Conservation (phyloP, 345 rosid genomes). For the Heritiera fomes region DNA sequence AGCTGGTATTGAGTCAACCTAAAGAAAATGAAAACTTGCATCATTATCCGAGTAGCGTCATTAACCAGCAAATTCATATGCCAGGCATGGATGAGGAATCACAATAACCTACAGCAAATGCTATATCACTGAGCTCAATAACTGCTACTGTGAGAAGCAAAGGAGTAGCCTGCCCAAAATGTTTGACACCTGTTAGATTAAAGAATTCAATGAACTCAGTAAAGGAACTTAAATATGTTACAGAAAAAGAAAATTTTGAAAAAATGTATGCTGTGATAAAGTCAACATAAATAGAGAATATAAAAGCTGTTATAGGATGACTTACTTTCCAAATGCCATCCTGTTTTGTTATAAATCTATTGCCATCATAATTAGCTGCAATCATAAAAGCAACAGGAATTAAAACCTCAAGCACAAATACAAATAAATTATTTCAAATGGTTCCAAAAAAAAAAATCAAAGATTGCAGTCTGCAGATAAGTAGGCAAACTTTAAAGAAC, state of each 20-base stretch:
- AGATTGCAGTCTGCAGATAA: constrained; percentile 18
- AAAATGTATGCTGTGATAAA: constrained; percentile 15
- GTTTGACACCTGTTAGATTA: constrained; percentile 68
- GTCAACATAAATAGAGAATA: constrained; percentile 5
- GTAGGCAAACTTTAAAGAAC: constrained; percentile 2
- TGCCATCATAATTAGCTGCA: constrained; percentile 79
- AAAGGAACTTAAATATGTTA: constrained; percentile 12
- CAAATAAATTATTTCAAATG: background rate
- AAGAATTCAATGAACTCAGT: constrained; percentile 32
- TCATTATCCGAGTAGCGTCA: constrained; percentile 23
- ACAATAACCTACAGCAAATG: constrained; percentile 81
- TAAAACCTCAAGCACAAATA: constrained; percentile 1
- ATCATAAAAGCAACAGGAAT: constrained; percentile 17
- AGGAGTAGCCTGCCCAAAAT: constrained; percentile 97
- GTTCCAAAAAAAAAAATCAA: background rate
- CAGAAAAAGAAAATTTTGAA: constrained; percentile 10
- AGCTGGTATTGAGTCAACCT: constrained; percentile 98
- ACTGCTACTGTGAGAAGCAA: constrained; percentile 92
- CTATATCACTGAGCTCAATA: constrained; percentile 94
- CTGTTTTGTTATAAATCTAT: constrained; percentile 62
- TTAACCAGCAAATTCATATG: constrained; percentile 7
- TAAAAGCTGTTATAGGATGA: constrained; percentile 26
- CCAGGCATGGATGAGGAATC: constrained; percentile 28
- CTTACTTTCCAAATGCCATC: constrained; percentile 85
- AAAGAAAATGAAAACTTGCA: constrained; percentile 28